Evolutionary conservation across 2,329 filamentous ascomycete species (phyloP).

Genomic region (Exophiala phaeomuriformis): DNA sequence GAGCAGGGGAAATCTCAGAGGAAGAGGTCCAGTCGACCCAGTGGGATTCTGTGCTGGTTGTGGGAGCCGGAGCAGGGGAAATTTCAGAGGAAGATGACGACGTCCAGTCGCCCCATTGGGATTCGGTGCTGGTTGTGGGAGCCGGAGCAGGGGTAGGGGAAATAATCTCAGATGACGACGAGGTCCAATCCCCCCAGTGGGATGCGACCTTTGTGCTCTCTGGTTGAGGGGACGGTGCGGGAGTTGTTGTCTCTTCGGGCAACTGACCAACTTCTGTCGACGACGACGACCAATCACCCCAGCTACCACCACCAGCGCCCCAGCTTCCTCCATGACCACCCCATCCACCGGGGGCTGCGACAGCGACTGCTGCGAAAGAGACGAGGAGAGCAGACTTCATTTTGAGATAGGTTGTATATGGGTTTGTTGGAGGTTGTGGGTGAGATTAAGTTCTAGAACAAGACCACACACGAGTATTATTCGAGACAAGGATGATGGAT

Average conservation of each 20-base stretch:
- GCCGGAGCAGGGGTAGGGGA: conserved; percentile 10
- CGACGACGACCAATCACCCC: conserved; percentile 20
- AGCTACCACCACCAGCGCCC: conserved; percentile 4
- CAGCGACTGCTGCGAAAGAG: conserved; percentile 20
- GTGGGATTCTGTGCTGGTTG: not conserved
- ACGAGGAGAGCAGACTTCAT: conserved; percentile 24
- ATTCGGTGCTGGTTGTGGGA: not conserved
- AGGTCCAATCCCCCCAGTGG: conserved; percentile 12
- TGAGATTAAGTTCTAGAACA: conserved; percentile 3
- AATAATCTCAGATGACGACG: conserved; percentile 9
- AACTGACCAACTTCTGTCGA: conserved; percentile 10
- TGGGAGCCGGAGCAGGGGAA: conserved; percentile 6
- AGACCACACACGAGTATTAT: not conserved
- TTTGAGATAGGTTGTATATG: conserved; percentile 6
- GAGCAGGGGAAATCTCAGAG: not conserved
- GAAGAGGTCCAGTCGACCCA: conserved; percentile 9
- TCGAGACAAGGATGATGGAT: no score
- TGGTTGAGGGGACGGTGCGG: not conserved
- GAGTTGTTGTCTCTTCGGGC: conserved; percentile 6
- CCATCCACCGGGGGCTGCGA: conserved; percentile 19
- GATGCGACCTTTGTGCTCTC: conserved; percentile 2
- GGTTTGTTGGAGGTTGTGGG: no score
- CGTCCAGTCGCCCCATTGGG: conserved; percentile 12
- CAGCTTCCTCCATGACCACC: conserved; percentile 14
- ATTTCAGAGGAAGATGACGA: conserved; percentile 8